These are phyloP conservation scores for Lepidium sativum DNA, from an alignment of 345 rosid species.

Conservation along the genomic window DNA sequence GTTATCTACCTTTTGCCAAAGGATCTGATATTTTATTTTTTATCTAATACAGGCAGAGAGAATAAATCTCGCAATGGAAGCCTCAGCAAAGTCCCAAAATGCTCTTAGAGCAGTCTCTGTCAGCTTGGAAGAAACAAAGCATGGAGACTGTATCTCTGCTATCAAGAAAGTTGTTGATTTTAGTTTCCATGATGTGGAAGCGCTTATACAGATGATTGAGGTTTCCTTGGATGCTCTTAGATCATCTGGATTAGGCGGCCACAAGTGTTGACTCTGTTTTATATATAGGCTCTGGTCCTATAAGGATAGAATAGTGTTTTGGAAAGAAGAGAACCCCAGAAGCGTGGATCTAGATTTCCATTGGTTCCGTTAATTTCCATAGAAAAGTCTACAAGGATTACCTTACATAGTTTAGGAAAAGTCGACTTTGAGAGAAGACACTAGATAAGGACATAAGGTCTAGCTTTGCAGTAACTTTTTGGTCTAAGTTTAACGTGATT, in stretches of 20 bases:
- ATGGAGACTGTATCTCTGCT: constrained; percentile 34
- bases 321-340: constrained; percentile 2
- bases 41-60: constrained; percentile 53
- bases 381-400: constrained; percentile 14
- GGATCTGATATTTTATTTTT: constrained; percentile 19
- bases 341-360: constrained; percentile 18
- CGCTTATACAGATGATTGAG: constrained; percentile 47
- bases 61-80: constrained; percentile 60
- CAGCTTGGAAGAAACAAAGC: constrained; percentile 32
- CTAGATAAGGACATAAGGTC: constrained; percentile 6
- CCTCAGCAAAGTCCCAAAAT: constrained; percentile 54
- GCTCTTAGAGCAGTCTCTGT: constrained; percentile 41
- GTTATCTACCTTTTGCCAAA: constrained; percentile 1
- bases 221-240: constrained; percentile 48
- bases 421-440: background rate
- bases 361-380: constrained; percentile 19
- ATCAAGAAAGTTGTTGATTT: constrained; percentile 55
- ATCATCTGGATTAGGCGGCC: constrained; percentile 21
- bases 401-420: constrained; percentile 24
- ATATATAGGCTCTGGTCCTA: constrained; percentile 30
- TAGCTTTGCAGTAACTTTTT: background rate
- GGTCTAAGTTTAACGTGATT: background rate
- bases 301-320: constrained; percentile 16
- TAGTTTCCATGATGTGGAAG: constrained; percentile 69
- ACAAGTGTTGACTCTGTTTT: constrained; percentile 35